Percentiles rank a stretch among this genome's conserved stretches.
phyloP scores from a whole-genome alignment of 208 protist species.

The Crithidia thermophila region DNA sequence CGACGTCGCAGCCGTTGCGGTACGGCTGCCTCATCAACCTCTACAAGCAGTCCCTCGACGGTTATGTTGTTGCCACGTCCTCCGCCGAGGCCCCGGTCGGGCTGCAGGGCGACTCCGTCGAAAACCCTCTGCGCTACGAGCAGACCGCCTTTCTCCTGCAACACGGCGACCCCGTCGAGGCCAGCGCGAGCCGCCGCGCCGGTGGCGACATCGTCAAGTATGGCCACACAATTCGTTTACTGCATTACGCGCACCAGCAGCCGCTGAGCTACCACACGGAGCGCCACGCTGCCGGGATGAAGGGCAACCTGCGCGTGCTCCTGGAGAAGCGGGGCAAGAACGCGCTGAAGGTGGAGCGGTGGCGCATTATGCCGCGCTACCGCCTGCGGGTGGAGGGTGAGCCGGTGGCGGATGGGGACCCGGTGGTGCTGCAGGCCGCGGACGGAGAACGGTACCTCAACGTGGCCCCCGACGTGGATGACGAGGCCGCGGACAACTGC shows the following conservation, averaged over 20 bases:
- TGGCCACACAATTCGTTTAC: slow-evolving; percentile 51
- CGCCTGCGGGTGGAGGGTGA: slow-evolving; percentile 66
- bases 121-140: slow-evolving; percentile 44
- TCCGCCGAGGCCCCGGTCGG: slow-evolving; percentile 49
- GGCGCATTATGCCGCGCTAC: slow-evolving; percentile 73
- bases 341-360: slow-evolving; percentile 32
- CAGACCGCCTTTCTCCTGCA: slow-evolving; percentile 46
- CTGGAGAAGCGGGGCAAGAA: slow-evolving; percentile 34
- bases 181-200: slow-evolving; percentile 8
- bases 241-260: slow-evolving; percentile 51
- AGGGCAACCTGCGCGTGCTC: slow-evolving; percentile 54
- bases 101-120: slow-evolving; percentile 32
- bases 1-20: slow-evolving; percentile 21
- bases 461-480: slow-evolving; percentile 31
- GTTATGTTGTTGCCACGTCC: slow-evolving; percentile 49
- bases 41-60: slow-evolving; percentile 41
- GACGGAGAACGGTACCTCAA: slow-evolving; percentile 44
- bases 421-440: slow-evolving; percentile 49
- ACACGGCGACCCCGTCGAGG: slow-evolving; percentile 39
- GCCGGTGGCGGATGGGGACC: slow-evolving; percentile 52
- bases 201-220: slow-evolving; percentile 54
- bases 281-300: slow-evolving; percentile 44
- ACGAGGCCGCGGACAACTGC: slow-evolving; percentile 25
- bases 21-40: slow-evolving; percentile 49
- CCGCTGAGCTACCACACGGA: slow-evolving; percentile 45